phyloP scores from a whole-genome alignment of 2,329 filamentous ascomycete genomes.

The Aspergillus puulaauensis region DNA sequence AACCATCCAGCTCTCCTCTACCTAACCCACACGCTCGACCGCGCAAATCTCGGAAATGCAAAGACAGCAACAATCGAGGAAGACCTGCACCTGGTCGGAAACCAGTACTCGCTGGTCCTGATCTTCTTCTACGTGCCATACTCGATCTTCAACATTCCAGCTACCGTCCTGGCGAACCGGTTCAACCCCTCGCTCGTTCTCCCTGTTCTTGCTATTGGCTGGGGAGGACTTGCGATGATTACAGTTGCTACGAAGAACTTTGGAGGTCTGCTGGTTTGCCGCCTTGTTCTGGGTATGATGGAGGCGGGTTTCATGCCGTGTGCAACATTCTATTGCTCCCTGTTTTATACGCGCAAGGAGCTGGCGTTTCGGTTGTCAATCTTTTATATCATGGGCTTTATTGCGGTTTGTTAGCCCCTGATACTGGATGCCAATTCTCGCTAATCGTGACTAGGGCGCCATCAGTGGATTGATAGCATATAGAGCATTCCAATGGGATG shows the following conservation, averaged over 20 bases:
- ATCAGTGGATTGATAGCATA: background rate
- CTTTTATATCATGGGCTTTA: background rate
- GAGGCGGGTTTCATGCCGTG: background rate
- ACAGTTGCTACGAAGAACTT: background rate
- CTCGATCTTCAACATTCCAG: background rate
- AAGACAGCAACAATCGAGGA: background rate
- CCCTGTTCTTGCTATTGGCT: background rate
- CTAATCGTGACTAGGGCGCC: background rate
- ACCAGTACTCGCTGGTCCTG: background rate
- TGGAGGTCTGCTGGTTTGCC: background rate
- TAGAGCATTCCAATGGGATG: background rate
- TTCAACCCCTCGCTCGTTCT: background rate
- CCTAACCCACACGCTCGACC: background rate
- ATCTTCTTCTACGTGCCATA: slow-evolving; percentile 1
- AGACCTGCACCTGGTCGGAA: background rate
- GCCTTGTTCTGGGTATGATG: background rate
- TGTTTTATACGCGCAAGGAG: background rate
- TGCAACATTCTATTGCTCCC: background rate
- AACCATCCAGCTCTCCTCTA: background rate
- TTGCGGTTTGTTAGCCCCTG: background rate
- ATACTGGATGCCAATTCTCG: background rate
- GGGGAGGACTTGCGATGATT: background rate
- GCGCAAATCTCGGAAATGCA: slow-evolving; percentile 3
- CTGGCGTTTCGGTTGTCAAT: background rate
- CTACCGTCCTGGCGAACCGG: background rate